Conservation (phyloP, 805 yeast species). For the Kuraishia piskuri region DNA sequence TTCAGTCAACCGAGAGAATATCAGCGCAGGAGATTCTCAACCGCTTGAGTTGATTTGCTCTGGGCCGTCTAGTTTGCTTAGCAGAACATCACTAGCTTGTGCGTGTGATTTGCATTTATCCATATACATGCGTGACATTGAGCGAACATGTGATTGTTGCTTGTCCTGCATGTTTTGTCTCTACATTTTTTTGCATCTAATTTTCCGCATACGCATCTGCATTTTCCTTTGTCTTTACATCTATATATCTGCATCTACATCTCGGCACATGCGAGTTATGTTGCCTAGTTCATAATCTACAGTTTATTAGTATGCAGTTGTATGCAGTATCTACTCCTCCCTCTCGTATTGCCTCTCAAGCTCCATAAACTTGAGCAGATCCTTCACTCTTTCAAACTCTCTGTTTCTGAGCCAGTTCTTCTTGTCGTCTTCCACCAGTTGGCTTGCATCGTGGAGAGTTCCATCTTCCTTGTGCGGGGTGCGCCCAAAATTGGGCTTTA, state of each 20-base stretch:
- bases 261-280: too few relatives aligned
- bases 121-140: too few relatives aligned
- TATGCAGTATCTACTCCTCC: not conserved
- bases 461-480: not conserved
- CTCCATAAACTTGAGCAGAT: slow-evolving; percentile 1
- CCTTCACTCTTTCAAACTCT: not conserved
- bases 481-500: not conserved
- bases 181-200: too few relatives aligned
- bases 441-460: not conserved
- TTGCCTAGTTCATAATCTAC: too few relatives aligned
- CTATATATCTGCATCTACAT: too few relatives aligned
- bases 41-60: not conserved
- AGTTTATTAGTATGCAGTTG: not conserved
- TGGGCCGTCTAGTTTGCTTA: too few relatives aligned
- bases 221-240: too few relatives aligned
- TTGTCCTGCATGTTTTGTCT: too few relatives aligned
- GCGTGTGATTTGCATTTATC: too few relatives aligned
- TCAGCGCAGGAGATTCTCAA: slow-evolving; percentile 17
- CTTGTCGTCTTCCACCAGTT: not conserved
- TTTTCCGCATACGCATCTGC: too few relatives aligned
- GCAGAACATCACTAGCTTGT: too few relatives aligned
- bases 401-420: not conserved
- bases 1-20: slow-evolving; percentile 24
- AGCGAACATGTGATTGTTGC: too few relatives aligned
- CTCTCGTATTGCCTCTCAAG: not conserved